Percentiles rank a stretch among this genome's conserved stretches.
phyloP scores from a whole-genome alignment of 305 asterid genomes.

The Fraxinus greggii region DNA sequence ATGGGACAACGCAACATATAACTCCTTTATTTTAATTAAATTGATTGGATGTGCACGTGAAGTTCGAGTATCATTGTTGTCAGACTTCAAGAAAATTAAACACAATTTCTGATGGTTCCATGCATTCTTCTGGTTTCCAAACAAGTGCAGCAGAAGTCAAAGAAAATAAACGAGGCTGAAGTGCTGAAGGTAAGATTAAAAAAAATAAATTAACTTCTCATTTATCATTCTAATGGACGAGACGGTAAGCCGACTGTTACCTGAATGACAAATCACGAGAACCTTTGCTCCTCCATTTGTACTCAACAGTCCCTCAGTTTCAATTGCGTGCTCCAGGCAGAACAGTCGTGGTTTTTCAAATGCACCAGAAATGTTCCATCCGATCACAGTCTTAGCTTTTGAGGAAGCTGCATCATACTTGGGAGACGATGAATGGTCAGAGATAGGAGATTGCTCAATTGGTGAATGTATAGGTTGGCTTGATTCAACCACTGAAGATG shows the following conservation, averaged over 20 bases:
- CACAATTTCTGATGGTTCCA: not conserved
- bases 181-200: not conserved
- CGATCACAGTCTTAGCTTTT: conserved; percentile 27
- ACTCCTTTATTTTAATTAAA: not conserved
- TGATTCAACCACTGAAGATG: conserved; percentile 31
- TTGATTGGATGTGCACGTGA: not conserved
- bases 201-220: not conserved
- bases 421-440: conserved; percentile 26
- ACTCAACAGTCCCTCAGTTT: conserved; percentile 64
- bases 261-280: conserved; percentile 95
- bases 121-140: not conserved
- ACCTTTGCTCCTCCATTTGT: conserved; percentile 81
- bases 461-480: conserved; percentile 29
- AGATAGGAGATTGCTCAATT: conserved; percentile 25
- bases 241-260: conserved; percentile 34
- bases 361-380: conserved; percentile 49
- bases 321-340: conserved; percentile 93
- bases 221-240: conserved; percentile 10
- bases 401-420: conserved; percentile 33
- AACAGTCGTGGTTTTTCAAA: conserved; percentile 63
- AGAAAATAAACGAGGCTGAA: not conserved
- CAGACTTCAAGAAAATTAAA: not conserved
- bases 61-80: not conserved
- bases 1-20: not conserved
- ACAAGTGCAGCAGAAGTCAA: not conserved